Conservation (phyloP, 2,329 filamentous ascomycete genomes). For the Stagonosporopsis rhizophila region DNA sequence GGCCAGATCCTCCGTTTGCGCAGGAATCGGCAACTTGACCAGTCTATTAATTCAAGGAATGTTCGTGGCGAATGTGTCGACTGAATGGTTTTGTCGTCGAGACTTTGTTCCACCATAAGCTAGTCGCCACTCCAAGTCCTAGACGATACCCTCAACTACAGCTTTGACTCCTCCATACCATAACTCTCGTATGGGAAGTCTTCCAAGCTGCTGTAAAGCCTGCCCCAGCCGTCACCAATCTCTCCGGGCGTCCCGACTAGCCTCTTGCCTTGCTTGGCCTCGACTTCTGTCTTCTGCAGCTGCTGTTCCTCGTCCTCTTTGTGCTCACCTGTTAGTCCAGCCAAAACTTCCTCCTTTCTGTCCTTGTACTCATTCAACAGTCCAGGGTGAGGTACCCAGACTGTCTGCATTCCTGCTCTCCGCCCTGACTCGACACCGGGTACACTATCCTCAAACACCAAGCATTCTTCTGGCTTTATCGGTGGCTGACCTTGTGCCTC, state of each 20-base stretch:
- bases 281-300: slow-evolving; percentile 44
- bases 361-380: slow-evolving; percentile 78
- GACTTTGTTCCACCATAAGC: background rate
- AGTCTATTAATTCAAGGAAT: background rate
- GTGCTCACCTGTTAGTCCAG: slow-evolving; percentile 78
- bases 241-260: slow-evolving; percentile 59
- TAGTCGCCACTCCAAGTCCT: background rate
- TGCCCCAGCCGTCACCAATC: slow-evolving; percentile 67
- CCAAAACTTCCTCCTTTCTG: slow-evolving; percentile 80
- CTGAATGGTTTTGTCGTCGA: background rate
- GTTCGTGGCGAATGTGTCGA: background rate
- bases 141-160: background rate
- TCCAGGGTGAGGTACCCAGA: slow-evolving; percentile 88
- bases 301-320: slow-evolving; percentile 60
- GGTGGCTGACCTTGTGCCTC: slow-evolving; percentile 63
- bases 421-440: slow-evolving; percentile 90
- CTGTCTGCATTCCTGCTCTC: slow-evolving; percentile 90
- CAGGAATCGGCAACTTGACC: no score
- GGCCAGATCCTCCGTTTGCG: no score
- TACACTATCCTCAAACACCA: slow-evolving; percentile 96
- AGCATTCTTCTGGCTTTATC: slow-evolving; percentile 82
- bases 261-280: slow-evolving; percentile 48
- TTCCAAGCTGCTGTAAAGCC: slow-evolving; percentile 61
- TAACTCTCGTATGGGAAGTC: slow-evolving; percentile 67
- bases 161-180: slow-evolving; percentile 54